Evolutionary conservation across 2,329 filamentous ascomycete species (phyloP), one percentile per base, ranked within the genome.

Genomic region (Neonectria sp.): DNA sequence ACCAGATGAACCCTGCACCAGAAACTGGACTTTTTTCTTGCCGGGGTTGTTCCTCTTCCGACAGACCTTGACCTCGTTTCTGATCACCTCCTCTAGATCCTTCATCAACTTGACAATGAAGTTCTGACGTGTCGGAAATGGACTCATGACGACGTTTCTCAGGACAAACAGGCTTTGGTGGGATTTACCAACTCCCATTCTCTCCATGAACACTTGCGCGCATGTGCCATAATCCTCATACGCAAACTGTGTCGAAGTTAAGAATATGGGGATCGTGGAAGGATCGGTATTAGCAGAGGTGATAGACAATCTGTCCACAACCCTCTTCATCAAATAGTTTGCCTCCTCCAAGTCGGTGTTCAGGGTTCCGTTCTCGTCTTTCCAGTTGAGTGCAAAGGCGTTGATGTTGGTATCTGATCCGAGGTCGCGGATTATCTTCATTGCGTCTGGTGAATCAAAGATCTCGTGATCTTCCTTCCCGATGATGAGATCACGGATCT

Each of bases 401-500:
- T 86, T 85, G 70, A 86, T 85, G 69, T 84, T 85, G 8, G 83
- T 74, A n/a, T 86, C 84, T 0, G 83, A 84, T 0, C 84, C 84
- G 1, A 86, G 67, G 0, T 78, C 75, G 0, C 80, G 77, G 31
- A 86, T 78, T 1, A 85, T 73, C 6, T 76, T 73, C 70, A 83
- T 80, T 0, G 80, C 79, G 24, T 82, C 69, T 40, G 79, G 73
- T 4, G 78, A 78, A 0, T 65, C 56, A 13, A 80, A 72, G 53
- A 86, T 81, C 7, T 80, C 70, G 1, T 68, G 49, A 55, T 85
- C 84, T 1, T 75, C 73, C 53, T 79, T 80, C 1, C 73, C 67
- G 17, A 85, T 73, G 35, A 85, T 83, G 3, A 81, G 76, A 0
- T 78, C 65, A 0, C 77, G 75, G 46, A 86, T 85, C 27, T 78